Percentiles rank a stretch among this genome's conserved stretches.
phyloP scores from a whole-genome alignment of 495 filamentous ascomycete species.

The Cairneyella variabilis region DNA sequence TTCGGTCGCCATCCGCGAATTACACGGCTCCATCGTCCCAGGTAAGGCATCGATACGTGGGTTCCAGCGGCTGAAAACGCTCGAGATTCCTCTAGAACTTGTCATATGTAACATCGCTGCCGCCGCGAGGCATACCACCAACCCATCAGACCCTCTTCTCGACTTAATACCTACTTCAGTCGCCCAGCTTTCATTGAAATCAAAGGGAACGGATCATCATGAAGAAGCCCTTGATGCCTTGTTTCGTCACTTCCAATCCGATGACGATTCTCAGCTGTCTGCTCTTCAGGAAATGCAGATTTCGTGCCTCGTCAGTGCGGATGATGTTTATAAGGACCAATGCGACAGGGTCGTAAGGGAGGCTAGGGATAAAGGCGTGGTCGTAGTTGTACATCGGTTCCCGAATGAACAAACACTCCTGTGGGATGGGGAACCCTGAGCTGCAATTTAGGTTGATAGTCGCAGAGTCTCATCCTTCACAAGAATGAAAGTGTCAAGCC shows the following conservation, averaged over 20 bases:
- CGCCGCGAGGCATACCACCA: slow-evolving; percentile 17
- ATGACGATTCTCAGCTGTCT: slow-evolving; percentile 9
- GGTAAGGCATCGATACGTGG: slow-evolving; percentile 32
- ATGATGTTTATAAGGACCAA: slow-evolving; percentile 9
- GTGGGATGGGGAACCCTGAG: slow-evolving; percentile 1
- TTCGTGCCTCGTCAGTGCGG: slow-evolving; percentile 7
- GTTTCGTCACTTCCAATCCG: slow-evolving; percentile 8
- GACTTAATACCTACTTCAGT: slow-evolving; percentile 30
- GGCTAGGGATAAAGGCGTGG: slow-evolving; percentile 4
- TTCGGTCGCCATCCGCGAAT: slow-evolving; percentile 25
- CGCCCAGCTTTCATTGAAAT: slow-evolving; percentile 26
- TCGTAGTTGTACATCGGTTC: background rate
- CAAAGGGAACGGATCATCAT: slow-evolving; percentile 18
- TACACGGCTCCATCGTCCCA: slow-evolving; percentile 28
- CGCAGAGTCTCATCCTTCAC: background rate
- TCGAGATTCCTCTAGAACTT: slow-evolving; percentile 33
- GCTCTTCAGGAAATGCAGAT: slow-evolving; percentile 14
- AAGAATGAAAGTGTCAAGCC: slow-evolving; percentile 4
- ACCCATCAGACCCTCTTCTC: slow-evolving; percentile 20
- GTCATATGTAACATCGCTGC: slow-evolving; percentile 31
- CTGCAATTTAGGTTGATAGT: slow-evolving; percentile 1
- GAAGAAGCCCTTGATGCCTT: slow-evolving; percentile 10
- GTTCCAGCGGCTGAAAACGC: slow-evolving; percentile 30
- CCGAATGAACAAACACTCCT: background rate
- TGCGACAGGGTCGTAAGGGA: slow-evolving; percentile 1